phyloP scores from a whole-genome alignment of 2,329 filamentous ascomycete species.

The Ciborinia camelliae region DNA sequence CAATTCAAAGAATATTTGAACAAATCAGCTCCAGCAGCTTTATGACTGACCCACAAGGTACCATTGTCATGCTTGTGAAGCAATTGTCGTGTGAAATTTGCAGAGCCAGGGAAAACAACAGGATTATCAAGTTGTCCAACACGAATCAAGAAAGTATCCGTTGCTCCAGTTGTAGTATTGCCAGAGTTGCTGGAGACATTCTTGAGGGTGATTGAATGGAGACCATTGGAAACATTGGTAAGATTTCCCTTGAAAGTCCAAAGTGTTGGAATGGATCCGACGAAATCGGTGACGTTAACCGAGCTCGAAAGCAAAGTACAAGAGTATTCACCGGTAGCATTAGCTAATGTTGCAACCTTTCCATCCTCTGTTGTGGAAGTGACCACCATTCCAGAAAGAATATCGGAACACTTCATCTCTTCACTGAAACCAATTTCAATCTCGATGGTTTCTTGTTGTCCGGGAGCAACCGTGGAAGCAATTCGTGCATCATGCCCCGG shows the following conservation, averaged over 20 bases:
- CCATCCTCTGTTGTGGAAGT: constrained; percentile 51
- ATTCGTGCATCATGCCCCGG: constrained; percentile 60
- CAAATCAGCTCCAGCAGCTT: constrained; percentile 58
- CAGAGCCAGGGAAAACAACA: constrained; percentile 52
- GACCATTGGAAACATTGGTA: constrained; percentile 55
- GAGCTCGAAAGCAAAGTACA: constrained; percentile 44
- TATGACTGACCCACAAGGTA: constrained; percentile 51
- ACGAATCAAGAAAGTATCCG: constrained; percentile 61
- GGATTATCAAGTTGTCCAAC: constrained; percentile 57
- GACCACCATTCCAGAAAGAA: constrained; percentile 49
- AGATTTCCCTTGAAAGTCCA: constrained; percentile 54
- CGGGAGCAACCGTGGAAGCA: constrained; percentile 44
- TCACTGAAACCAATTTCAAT: constrained; percentile 57
- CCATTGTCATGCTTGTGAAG: constrained; percentile 45
- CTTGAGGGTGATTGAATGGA: constrained; percentile 55
- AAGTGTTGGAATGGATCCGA: constrained; percentile 51
- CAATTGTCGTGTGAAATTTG: constrained; percentile 57
- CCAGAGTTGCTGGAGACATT: constrained; percentile 46
- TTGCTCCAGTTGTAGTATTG: constrained; percentile 47
- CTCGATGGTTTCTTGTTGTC: constrained; percentile 44
- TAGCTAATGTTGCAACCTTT: constrained; percentile 44
- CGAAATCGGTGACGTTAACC: constrained; percentile 40
- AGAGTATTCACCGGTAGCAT: constrained; percentile 39
- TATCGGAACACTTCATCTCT: constrained; percentile 57
- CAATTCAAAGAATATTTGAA: constrained; percentile 62